Evolutionary conservation across 1,284 basidiomycete genomes (phyloP).

Genomic region (Fomitopsis schrenkii): DNA sequence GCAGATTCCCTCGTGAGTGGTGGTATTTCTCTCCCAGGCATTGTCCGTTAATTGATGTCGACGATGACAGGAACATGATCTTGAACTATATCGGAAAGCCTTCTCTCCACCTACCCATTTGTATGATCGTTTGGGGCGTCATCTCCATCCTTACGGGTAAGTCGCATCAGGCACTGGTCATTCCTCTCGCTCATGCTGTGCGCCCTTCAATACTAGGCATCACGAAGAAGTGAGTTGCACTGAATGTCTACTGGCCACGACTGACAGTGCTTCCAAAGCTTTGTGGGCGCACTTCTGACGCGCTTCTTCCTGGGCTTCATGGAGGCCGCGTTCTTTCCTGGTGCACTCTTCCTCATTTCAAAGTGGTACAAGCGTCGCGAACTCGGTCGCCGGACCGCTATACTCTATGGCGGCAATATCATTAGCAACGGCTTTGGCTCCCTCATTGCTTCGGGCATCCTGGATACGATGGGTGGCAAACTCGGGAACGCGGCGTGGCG

Average conservation of each 20-base stretch:
- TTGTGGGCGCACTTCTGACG: constrained; percentile 62
- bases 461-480: constrained; percentile 65
- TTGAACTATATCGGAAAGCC: constrained; percentile 69
- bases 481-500: constrained; percentile 76
- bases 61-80: constrained; percentile 62
- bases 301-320: constrained; percentile 74
- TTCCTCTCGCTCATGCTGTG: not conserved
- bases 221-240: constrained; percentile 43
- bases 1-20: constrained; percentile 71
- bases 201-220: constrained; percentile 37
- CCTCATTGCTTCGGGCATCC: constrained; percentile 73
- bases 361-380: constrained; percentile 73
- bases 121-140: constrained; percentile 71
- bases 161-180: not conserved
- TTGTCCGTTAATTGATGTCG: not conserved
- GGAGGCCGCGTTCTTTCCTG: constrained; percentile 76
- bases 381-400: constrained; percentile 67
- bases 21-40: not conserved
- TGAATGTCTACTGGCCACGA: too few relatives aligned
- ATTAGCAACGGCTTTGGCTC: constrained; percentile 84
- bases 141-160: constrained; percentile 60
- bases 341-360: constrained; percentile 58
- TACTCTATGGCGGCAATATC: constrained; percentile 69
- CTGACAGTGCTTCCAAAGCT: constrained; percentile 38
- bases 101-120: constrained; percentile 67